A percentile compares a stretch with the other conserved stretches of the same genome.
phyloP scores from a whole-genome alignment of 768 basidiomycete species.

The Pulveroboletus sp. region DNA sequence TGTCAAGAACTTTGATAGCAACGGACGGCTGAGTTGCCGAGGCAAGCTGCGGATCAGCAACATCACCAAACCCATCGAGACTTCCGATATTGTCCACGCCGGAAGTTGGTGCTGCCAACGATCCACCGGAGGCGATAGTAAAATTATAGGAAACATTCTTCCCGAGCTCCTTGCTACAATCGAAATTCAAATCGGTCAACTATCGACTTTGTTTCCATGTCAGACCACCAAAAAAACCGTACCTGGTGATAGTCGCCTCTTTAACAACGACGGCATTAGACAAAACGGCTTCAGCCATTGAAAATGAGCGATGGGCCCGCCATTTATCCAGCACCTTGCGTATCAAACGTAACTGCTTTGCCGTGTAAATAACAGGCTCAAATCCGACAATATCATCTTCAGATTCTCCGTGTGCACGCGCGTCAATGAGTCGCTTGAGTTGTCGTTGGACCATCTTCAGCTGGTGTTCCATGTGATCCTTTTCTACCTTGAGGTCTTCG shows the following conservation, averaged over 20 bases:
- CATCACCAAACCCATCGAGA: conserved; percentile 88
- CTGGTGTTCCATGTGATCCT: conserved; percentile 90
- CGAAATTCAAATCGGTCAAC: conserved; percentile 8
- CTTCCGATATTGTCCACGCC: conserved; percentile 83
- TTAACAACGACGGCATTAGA: conserved; percentile 82
- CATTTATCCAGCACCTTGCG: conserved; percentile 80
- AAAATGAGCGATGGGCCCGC: conserved; percentile 79
- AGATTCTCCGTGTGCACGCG: conserved; percentile 69
- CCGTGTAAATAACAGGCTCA: conserved; percentile 80
- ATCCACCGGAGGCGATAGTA: conserved; percentile 78
- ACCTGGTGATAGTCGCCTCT: conserved; percentile 94
- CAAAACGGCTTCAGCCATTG: conserved; percentile 87
- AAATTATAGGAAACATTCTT: conserved; percentile 93
- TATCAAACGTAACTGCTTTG: conserved; percentile 76
- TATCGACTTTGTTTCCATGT: neutral
- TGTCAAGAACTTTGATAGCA: conserved; percentile 88
- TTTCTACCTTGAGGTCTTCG: conserved; percentile 84
- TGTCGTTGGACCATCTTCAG: conserved; percentile 73
- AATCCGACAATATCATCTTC: conserved; percentile 59
- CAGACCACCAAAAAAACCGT: conserved; percentile 10
- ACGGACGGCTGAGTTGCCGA: conserved; percentile 77
- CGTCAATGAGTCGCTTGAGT: conserved; percentile 77
- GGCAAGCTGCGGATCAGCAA: conserved; percentile 74
- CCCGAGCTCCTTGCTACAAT: conserved; percentile 70
- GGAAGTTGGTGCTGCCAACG: conserved; percentile 73